Evolutionary conservation across 805 yeast genomes (phyloP).

Genomic region (Saccharomycopsis amapae): DNA sequence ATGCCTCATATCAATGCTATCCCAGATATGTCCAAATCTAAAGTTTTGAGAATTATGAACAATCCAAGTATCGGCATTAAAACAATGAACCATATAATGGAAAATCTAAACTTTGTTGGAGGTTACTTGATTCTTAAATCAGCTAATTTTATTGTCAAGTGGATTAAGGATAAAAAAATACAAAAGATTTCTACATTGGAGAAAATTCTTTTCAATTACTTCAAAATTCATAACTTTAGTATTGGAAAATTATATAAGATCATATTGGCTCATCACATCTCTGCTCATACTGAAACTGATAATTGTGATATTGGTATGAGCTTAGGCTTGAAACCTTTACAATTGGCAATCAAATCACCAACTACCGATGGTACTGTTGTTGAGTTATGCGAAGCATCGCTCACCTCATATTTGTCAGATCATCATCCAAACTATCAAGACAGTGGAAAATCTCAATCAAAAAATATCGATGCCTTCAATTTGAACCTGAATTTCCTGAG

Average conservation of each 20-base stretch:
- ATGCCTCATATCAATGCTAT: background rate
- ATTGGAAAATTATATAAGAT: background rate
- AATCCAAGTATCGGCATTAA: background rate
- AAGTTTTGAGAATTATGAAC: background rate
- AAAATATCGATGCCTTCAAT: no score
- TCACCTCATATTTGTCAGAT: background rate
- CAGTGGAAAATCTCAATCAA: background rate
- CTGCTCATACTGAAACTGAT: background rate
- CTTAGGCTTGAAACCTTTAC: conserved; percentile 10
- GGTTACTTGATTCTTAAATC: conserved; percentile 1
- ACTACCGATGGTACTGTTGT: background rate
- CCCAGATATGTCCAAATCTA: background rate
- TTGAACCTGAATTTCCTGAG: background rate
- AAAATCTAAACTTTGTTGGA: background rate
- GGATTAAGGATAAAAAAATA: background rate
- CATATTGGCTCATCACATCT: background rate
- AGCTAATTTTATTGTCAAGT: no score
- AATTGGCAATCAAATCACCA: conserved; percentile 7
- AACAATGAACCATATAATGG: background rate
- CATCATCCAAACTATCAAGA: background rate
- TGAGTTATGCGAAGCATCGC: background rate
- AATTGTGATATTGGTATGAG: background rate
- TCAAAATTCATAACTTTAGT: background rate
- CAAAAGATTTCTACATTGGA: background rate
- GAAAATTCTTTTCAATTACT: background rate